Conservation (phyloP, 257 asterid genomes). For the Penstemon eatonii region DNA sequence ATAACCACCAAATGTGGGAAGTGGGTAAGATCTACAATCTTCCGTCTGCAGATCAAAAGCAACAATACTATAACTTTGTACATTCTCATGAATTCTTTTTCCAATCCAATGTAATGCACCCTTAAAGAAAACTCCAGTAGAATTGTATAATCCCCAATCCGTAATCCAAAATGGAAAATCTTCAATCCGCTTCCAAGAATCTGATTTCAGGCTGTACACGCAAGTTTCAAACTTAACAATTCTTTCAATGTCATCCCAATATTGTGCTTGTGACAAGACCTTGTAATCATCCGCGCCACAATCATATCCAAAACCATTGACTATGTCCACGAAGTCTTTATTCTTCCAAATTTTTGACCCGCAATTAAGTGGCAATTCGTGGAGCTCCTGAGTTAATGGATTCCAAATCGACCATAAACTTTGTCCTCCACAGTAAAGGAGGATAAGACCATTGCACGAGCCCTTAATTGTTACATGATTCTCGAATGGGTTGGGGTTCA, state of each 20-base stretch:
- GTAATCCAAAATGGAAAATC: too few species aligned
- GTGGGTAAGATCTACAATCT: background rate
- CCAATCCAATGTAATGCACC: too few species aligned
- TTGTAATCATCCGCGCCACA: background rate
- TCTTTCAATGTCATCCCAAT: background rate
- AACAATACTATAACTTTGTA: background rate
- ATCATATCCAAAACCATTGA: constrained; percentile 19
- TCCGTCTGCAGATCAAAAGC: constrained; percentile 11
- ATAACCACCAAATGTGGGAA: background rate
- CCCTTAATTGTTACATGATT: too few species aligned
- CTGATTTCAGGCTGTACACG: constrained; percentile 9
- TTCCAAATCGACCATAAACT: too few species aligned
- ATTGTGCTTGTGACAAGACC: background rate
- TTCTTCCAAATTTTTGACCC: too few species aligned
- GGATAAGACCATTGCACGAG: too few species aligned
- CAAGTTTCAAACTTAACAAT: background rate
- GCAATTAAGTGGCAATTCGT: background rate
- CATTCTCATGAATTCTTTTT: background rate
- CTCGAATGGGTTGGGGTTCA: too few species aligned
- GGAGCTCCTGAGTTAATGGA: constrained; percentile 22
- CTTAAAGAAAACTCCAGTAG: too few species aligned
- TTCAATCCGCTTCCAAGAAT: background rate
- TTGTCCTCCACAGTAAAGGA: too few species aligned
- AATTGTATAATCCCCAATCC: too few species aligned
- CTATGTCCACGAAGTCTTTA: background rate